These are phyloP conservation scores for Penicillium aurantiogriseum DNA, from an alignment of 2,329 filamentous ascomycete species.

Conservation along the genomic window DNA sequence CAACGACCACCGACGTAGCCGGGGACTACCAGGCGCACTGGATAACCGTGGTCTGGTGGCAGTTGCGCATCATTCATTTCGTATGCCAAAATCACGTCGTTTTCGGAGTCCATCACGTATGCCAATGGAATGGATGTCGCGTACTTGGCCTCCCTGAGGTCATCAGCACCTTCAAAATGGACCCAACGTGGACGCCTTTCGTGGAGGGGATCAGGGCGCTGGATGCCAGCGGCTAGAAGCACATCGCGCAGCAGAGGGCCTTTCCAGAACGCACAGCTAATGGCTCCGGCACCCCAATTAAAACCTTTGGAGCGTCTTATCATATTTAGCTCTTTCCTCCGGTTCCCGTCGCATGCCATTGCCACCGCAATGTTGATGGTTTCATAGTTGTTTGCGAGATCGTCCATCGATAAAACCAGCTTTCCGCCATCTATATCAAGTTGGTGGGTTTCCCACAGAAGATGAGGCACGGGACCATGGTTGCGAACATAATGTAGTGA, in stretches of 20 bases:
- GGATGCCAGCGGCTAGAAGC: not conserved
- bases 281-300: not conserved
- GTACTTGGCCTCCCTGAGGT: not conserved
- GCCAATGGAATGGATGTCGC: not conserved
- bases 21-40: slow-evolving; percentile 61
- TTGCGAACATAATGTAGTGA: slow-evolving; percentile 67
- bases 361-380: not conserved
- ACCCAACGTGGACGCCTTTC: not conserved
- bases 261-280: not conserved
- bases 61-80: slow-evolving; percentile 68
- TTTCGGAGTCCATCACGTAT: slow-evolving; percentile 19
- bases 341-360: not conserved
- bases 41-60: slow-evolving; percentile 65
- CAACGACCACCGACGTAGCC: slow-evolving; percentile 67
- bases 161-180: not conserved
- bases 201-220: not conserved
- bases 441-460: slow-evolving; percentile 37
- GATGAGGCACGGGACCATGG: slow-evolving; percentile 66
- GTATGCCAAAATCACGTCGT: slow-evolving; percentile 68
- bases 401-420: slow-evolving; percentile 53
- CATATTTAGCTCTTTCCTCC: not conserved
- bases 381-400: not conserved
- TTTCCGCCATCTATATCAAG: slow-evolving; percentile 47
- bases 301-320: not conserved
- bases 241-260: not conserved